Conservation (phyloP, 441 rosid genomes). For the Sinapis alba region DNA sequence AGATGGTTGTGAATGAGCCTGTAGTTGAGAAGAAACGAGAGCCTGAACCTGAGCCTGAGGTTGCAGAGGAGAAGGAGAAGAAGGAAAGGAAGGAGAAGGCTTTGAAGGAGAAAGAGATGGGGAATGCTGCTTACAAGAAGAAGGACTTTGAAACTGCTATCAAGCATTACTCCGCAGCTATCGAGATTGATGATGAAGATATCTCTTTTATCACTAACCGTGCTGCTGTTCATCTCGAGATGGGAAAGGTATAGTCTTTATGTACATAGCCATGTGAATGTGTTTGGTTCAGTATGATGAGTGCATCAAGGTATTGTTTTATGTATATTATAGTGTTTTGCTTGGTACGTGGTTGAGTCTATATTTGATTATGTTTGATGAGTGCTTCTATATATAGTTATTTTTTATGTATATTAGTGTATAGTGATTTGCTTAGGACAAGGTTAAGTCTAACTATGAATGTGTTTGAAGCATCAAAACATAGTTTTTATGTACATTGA, state of each 20-base stretch:
- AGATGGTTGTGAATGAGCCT: conserved; percentile 43
- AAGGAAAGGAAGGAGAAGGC: conserved; percentile 55
- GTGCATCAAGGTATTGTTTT: not conserved
- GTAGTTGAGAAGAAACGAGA: conserved; percentile 40
- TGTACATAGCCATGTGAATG: not conserved
- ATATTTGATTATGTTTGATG: not conserved
- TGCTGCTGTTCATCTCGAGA: conserved; percentile 92
- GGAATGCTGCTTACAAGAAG: conserved; percentile 95
- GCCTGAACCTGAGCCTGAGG: conserved; percentile 43
- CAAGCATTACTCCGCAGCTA: conserved; percentile 67
- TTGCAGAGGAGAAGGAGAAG: conserved; percentile 52
- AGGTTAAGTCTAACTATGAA: not conserved
- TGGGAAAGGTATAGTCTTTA: conserved; percentile 66
- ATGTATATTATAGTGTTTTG: too few relatives aligned
- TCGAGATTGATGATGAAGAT: conserved; percentile 86
- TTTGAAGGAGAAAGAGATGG: conserved; percentile 81
- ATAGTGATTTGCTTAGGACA: too few relatives aligned
- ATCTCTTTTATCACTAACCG: conserved; percentile 87
- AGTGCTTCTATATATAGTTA: not conserved
- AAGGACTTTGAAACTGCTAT: conserved; percentile 87
- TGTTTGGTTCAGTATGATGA: not conserved
- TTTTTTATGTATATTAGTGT: too few relatives aligned
- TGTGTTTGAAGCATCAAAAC: not conserved
- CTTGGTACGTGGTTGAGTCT: not conserved
- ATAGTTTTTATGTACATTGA: conserved; percentile 33